Base-by-base conservation (phyloP, 805 yeast species). In the Lachancea lanzarotensis region DNA sequence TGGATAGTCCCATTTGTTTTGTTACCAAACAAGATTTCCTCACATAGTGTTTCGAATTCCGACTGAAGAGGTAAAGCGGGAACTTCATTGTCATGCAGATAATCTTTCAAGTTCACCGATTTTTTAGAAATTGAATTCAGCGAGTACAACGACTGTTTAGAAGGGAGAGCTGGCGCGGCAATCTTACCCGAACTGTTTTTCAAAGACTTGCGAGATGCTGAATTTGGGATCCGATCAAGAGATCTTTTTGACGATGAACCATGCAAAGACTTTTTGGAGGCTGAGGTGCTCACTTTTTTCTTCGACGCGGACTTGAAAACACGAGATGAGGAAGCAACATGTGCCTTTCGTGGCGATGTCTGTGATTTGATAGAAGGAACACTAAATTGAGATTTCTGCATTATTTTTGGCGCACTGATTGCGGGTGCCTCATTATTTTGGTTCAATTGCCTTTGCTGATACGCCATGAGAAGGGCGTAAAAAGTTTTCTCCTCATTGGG, bases 401-500 rank as follows among this genome's bases (percentile, higher is more conserved):
- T 13, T 8, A 62, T 35, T 32, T 45, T 55, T 16, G 67, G 66
- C 12, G 66, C 59, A 18, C 45, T 43, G 7, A 33, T 38, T 16
- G 42, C 19, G 10, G 38, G 20, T 9, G 30, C 29, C 13, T 31
- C 34, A 9, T 34, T 34, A 17, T 35, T 30, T 3, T 31, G 33
- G 19, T 38, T 44, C n/a, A 30, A 40, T 37, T 84, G 91, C 45
- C 82, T 86, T 53, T 82, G 82, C 52, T 95, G 73, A 63, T 87
- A 87, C 53, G 83, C 79, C 69, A 82, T 68, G 48, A 87, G 69
- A 40, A 88, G 65, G 52, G 84, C 81, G 64, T 88, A 87, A 59
- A 87, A 87, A 50, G 85, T 75, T 67, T 87, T 87, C 56, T 87
- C 95, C 2, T 88, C 75, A 47, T 81, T 81, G 47, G 78, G 75